A percentile compares a stretch with the other conserved stretches of the same genome.
These are phyloP conservation scores for Beta lomatogona DNA, from an alignment of 179 eudicot species.

Conservation along the genomic window DNA sequence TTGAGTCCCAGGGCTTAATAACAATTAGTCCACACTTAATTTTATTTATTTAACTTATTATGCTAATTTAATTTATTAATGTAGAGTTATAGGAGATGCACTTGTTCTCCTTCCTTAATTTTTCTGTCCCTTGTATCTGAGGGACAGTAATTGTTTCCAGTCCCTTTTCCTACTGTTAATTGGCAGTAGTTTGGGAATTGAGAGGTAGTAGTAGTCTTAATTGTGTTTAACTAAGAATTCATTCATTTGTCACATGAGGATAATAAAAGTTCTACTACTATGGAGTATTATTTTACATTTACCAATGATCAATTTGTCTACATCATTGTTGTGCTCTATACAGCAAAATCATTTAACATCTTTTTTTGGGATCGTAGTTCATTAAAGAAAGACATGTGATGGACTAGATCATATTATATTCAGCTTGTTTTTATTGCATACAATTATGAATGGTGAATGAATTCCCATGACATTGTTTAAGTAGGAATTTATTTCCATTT, in stretches of 20 bases:
- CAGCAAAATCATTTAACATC: too few species aligned
- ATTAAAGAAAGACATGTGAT: neutral
- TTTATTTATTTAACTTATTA: neutral
- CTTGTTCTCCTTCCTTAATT: slow-evolving; percentile 63
- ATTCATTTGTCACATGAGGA: neutral
- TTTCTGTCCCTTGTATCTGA: slow-evolving; percentile 17
- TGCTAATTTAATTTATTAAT: slow-evolving; percentile 16
- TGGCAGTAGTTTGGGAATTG: slow-evolving; percentile 2
- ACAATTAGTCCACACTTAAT: neutral
- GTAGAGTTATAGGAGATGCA: slow-evolving; percentile 54
- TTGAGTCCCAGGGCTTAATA: slow-evolving; percentile 65
- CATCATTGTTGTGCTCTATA: too few species aligned
- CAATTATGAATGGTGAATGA: neutral
- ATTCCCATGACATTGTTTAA: too few species aligned
- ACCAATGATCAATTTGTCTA: too few species aligned
- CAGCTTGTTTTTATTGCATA: neutral
- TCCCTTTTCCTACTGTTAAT: slow-evolving; percentile 17
- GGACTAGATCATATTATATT: neutral
- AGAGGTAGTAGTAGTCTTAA: neutral
- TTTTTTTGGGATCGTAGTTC: too few species aligned
- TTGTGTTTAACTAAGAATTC: slow-evolving; percentile 5
- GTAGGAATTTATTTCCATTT: neutral
- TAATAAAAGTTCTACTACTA: slow-evolving; percentile 13
- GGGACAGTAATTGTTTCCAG: slow-evolving; percentile 7
- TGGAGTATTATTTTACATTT: neutral